Evolutionary conservation across 352 stramenopile species (phyloP).

Genomic region (Phytophthora chlamydospora): DNA sequence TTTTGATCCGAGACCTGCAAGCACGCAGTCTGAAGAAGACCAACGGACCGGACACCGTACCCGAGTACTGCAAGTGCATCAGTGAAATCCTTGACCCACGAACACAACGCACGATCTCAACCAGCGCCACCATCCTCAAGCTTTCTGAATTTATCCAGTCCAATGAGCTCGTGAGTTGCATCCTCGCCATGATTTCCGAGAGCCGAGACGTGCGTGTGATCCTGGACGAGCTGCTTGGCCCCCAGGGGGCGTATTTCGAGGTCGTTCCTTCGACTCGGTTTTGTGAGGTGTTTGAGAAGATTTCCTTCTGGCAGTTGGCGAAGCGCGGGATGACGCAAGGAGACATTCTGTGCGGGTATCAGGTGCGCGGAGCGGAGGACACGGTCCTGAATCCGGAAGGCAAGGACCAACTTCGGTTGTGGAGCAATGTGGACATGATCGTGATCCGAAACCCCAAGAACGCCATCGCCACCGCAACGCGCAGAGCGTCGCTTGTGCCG

Average conservation of each 20-base stretch:
- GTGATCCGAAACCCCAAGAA: conserved; percentile 55
- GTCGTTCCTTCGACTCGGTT: conserved; percentile 69
- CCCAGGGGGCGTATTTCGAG: conserved; percentile 75
- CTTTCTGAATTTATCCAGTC: conserved; percentile 90
- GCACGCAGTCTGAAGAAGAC: conserved; percentile 1
- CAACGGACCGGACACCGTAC: conserved; percentile 3
- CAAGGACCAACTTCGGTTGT: conserved; percentile 55
- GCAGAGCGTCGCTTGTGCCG: conserved; percentile 10
- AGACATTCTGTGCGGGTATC: conserved; percentile 85
- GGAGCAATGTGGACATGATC: conserved; percentile 69
- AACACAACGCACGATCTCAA: conserved; percentile 85
- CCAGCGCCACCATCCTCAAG: conserved; percentile 69
- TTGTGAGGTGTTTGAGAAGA: conserved; percentile 48
- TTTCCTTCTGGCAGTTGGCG: conserved; percentile 85
- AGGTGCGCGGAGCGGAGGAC: conserved; percentile 51
- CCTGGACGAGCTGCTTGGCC: conserved; percentile 77
- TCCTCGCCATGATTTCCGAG: conserved; percentile 90
- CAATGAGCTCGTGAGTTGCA: conserved; percentile 86
- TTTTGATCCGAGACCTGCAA: conserved; percentile 88
- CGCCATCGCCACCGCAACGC: conserved; percentile 16
- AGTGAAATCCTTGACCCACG: conserved; percentile 89
- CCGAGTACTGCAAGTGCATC: conserved; percentile 72
- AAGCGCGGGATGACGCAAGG: conserved; percentile 58
- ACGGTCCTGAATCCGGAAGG: conserved; percentile 77
- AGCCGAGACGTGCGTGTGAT: conserved; percentile 84